Conservation (phyloP, 2,329 filamentous ascomycete species). For the Botrytis tulipae region DNA sequence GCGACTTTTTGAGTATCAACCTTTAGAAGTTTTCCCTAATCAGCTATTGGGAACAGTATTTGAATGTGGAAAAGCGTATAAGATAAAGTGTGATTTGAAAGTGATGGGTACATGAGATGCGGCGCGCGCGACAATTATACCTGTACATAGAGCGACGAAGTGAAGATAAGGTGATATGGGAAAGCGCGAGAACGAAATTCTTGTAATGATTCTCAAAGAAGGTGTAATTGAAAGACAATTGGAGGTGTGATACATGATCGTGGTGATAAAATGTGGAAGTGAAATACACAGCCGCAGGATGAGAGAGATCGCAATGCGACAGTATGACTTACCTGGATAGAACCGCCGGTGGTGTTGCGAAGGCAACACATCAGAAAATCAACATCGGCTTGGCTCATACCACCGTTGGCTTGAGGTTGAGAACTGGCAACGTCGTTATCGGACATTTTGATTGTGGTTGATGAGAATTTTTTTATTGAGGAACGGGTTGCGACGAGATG, state of each 20-base stretch:
- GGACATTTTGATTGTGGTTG: conserved; percentile 8
- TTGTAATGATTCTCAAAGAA: background rate
- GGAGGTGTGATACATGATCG: background rate
- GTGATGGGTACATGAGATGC: background rate
- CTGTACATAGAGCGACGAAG: background rate
- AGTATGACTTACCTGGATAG: conserved; percentile 25
- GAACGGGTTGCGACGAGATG: background rate
- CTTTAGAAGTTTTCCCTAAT: conserved; percentile 20
- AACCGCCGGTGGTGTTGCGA: conserved; percentile 30
- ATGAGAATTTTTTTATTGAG: background rate
- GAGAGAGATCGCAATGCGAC: background rate
- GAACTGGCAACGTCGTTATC: background rate
- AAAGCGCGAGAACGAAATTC: background rate
- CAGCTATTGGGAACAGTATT: background rate
- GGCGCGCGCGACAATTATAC: background rate
- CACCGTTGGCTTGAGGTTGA: background rate
- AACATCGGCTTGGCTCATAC: conserved; percentile 27
- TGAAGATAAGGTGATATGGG: background rate
- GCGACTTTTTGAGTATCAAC: conserved; percentile 31
- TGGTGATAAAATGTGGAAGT: background rate
- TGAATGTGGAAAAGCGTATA: background rate
- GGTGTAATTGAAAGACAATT: no score
- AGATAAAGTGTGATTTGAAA: conserved; percentile 5
- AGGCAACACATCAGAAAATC: conserved; percentile 34
- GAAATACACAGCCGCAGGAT: background rate